These are phyloP conservation scores for Penicillium palitans DNA, from an alignment of 2,329 filamentous ascomycete species.

Conservation along the genomic window DNA sequence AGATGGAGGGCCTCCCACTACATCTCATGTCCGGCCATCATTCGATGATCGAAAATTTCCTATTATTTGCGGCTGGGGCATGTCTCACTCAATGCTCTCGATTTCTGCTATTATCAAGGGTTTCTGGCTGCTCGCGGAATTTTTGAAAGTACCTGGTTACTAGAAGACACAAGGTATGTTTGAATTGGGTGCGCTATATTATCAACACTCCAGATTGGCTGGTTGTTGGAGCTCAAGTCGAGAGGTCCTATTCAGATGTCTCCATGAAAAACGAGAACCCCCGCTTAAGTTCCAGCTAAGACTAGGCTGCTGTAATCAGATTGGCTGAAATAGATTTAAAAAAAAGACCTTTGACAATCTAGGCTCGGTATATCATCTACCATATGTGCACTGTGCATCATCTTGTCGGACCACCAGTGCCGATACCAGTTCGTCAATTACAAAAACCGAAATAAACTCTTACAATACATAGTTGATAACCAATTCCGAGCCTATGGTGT, in stretches of 20 bases:
- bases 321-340: no score
- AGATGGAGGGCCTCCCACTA: not conserved
- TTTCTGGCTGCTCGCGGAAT: not conserved
- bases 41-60: no score
- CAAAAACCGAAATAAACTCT: not conserved
- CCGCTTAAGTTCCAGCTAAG: not conserved
- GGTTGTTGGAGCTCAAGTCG: not conserved
- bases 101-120: not conserved
- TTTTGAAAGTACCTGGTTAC: not conserved
- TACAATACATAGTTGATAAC: not conserved
- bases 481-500: not conserved
- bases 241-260: not conserved
- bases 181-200: not conserved
- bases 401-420: not conserved
- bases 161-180: not conserved
- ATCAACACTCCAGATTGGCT: not conserved
- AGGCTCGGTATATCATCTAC: not conserved
- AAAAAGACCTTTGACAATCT: not conserved
- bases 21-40: not conserved
- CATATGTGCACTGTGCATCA: not conserved
- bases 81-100: not conserved
- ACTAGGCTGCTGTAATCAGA: not conserved
- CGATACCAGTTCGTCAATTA: not conserved
- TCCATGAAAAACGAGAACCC: not conserved
- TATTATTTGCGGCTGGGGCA: not conserved